Conservation (phyloP, 495 filamentous ascomycete genomes). For the Tuber indicum region DNA sequence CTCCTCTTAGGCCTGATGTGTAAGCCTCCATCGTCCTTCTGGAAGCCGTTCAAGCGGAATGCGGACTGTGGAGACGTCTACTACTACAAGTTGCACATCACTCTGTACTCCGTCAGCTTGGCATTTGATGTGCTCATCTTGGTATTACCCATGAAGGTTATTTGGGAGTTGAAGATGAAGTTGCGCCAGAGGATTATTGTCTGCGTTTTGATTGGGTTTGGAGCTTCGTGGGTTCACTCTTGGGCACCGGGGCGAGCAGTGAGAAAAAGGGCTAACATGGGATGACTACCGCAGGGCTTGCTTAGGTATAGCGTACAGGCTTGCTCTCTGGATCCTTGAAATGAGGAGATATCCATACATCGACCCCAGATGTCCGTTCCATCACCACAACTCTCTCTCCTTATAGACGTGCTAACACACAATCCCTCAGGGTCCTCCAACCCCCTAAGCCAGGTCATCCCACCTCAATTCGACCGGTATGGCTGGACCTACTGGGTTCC, state of each 20-base stretch:
- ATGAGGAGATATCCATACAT: background rate
- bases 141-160: background rate
- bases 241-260: background rate
- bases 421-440: background rate
- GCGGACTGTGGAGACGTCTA: background rate
- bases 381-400: too few species aligned
- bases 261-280: background rate
- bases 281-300: background rate
- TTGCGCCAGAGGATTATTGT: background rate
- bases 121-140: constrained; percentile 5
- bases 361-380: background rate
- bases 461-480: constrained; percentile 5
- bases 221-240: background rate
- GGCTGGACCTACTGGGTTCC: constrained; percentile 6
- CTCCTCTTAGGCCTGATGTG: background rate
- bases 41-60: background rate
- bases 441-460: background rate
- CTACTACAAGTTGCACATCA: background rate
- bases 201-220: background rate
- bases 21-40: background rate
- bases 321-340: background rate
- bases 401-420: background rate
- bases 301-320: background rate
- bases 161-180: background rate
- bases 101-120: background rate